Evolutionary conservation across 768 basidiomycete species (phyloP).

Genomic region (Imleria badia): DNA sequence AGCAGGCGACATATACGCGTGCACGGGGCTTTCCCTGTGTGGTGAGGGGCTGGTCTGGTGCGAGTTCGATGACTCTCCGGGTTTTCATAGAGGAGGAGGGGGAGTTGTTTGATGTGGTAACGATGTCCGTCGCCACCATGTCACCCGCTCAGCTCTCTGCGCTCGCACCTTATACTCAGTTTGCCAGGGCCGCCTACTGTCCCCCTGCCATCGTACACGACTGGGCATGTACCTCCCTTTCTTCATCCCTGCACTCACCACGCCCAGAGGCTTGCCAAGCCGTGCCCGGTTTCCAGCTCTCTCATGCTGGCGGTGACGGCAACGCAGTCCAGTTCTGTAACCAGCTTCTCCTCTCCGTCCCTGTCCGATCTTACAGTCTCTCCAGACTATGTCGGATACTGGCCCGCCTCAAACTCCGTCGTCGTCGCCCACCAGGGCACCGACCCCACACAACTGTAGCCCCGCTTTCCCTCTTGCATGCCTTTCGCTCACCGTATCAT

Average conservation of each 20-base stretch:
- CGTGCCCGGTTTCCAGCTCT: slow-evolving; percentile 38
- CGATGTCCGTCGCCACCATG: slow-evolving; percentile 20
- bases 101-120: slow-evolving; percentile 20
- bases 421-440: slow-evolving; percentile 66
- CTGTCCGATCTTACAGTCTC: background rate
- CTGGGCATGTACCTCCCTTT: slow-evolving; percentile 30
- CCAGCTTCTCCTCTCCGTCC: slow-evolving; percentile 2
- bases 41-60: slow-evolving; percentile 75
- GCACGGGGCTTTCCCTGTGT: slow-evolving; percentile 76
- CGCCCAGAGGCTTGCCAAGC: slow-evolving; percentile 34
- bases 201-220: slow-evolving; percentile 32
- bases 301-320: slow-evolving; percentile 51
- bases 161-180: slow-evolving; percentile 49
- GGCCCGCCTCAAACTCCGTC: slow-evolving; percentile 47
- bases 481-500: background rate
- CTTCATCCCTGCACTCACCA: background rate
- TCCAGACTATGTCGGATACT: slow-evolving; percentile 57
- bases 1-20: slow-evolving; percentile 76
- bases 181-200: slow-evolving; percentile 59
- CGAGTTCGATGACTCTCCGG: slow-evolving; percentile 62
- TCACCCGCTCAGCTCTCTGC: slow-evolving; percentile 33
- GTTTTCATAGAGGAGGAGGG: slow-evolving; percentile 33
- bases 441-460: slow-evolving; percentile 54
- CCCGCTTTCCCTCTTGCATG: background rate
- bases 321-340: slow-evolving; percentile 47